These are phyloP conservation scores for Microcera coccophila DNA, from an alignment of 2,329 filamentous ascomycete genomes.

Conservation along the genomic window DNA sequence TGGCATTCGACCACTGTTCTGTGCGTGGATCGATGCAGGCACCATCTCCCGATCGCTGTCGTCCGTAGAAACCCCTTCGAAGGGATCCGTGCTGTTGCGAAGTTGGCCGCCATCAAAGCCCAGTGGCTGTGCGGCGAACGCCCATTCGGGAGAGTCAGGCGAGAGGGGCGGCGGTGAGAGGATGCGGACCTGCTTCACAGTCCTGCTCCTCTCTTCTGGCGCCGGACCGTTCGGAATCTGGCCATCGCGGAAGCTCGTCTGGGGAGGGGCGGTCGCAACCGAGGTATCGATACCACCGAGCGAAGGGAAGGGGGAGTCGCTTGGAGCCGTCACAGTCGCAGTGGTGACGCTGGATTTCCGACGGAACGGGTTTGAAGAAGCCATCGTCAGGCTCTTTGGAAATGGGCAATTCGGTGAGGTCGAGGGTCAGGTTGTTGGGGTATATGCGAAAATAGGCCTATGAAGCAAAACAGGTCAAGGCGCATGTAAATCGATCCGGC, in stretches of 20 bases:
- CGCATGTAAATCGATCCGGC: constrained; percentile 24
- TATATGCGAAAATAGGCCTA: constrained; percentile 3
- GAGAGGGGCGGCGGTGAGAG: constrained; percentile 61
- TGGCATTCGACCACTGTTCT: constrained; percentile 18
- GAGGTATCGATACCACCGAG: constrained; percentile 30
- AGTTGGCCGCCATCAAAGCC: constrained; percentile 25
- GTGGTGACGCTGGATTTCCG: constrained; percentile 29
- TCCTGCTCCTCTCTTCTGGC: constrained; percentile 44
- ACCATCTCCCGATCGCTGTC: constrained; percentile 28
- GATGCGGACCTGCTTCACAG: constrained; percentile 64
- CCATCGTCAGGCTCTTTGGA: constrained; percentile 24
- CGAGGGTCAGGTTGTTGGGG: constrained; percentile 7
- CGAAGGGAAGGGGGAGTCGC: constrained; percentile 20
- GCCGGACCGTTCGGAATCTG: constrained; percentile 28
- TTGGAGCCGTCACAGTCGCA: constrained; percentile 10
- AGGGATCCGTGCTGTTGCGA: constrained; percentile 30
- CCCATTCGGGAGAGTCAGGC: constrained; percentile 46
- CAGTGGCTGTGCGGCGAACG: constrained; percentile 29
- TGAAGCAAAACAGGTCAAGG: constrained; percentile 17
- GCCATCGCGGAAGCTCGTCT: constrained; percentile 19
- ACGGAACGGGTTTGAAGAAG: constrained; percentile 52
- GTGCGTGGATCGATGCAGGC: constrained; percentile 21
- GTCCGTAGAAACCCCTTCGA: constrained; percentile 27
- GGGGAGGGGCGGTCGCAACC: constrained; percentile 20
- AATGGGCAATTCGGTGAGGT: constrained; percentile 10